These are phyloP conservation scores for Didymella exigua DNA, from an alignment of 2,329 filamentous ascomycete genomes.

Conservation along the genomic window DNA sequence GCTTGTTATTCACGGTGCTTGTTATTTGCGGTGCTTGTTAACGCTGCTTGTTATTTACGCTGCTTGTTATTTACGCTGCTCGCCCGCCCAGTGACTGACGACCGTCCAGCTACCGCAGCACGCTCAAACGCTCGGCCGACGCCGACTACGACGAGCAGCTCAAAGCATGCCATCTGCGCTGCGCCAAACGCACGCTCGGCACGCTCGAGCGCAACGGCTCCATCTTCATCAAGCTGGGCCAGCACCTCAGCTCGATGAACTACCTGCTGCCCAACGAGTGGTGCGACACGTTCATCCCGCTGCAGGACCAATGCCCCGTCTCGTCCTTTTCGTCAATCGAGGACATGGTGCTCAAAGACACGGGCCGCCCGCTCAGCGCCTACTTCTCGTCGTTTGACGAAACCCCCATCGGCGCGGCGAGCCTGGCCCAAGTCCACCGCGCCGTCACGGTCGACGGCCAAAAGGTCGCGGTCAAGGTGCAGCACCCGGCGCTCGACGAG, in stretches of 20 bases:
- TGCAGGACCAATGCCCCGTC: constrained; percentile 94
- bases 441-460: constrained; percentile 83
- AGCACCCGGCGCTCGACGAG: constrained; percentile 86
- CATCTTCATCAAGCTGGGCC: constrained; percentile 97
- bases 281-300: constrained; percentile 92
- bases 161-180: constrained; percentile 87
- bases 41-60: too few species aligned
- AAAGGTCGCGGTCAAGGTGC: constrained; percentile 93
- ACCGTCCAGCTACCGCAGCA: constrained; percentile 76
- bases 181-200: constrained; percentile 82
- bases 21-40: too few species aligned
- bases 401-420: constrained; percentile 87
- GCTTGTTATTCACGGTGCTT: too few species aligned
- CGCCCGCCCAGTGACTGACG: not conserved
- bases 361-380: constrained; percentile 75
- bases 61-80: too few species aligned
- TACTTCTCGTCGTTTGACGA: constrained; percentile 85
- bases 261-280: constrained; percentile 90
- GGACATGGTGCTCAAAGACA: constrained; percentile 84
- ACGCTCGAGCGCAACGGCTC: constrained; percentile 96
- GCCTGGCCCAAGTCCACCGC: constrained; percentile 90
- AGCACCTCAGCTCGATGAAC: constrained; percentile 95
- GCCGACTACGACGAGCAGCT: constrained; percentile 71
- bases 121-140: constrained; percentile 72
- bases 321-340: constrained; percentile 87